Percentiles rank a stretch among this genome's conserved stretches.
phyloP scores from a whole-genome alignment of 805 yeast genomes.

The Suhomyces pyralidae region DNA sequence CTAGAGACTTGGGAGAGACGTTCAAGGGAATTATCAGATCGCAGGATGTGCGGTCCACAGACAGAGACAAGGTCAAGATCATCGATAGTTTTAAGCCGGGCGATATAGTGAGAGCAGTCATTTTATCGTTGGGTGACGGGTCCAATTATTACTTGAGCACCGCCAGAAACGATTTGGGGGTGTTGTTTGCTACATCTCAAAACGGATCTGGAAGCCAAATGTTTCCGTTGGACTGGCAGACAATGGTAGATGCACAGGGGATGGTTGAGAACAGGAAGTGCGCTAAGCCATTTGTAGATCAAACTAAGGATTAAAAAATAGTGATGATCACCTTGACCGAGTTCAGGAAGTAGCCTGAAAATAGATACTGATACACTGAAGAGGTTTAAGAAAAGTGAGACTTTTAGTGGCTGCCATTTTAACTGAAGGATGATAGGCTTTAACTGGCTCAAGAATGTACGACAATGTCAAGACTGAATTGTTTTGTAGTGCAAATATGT shows the following conservation, averaged over 20 bases:
- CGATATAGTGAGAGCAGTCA: constrained; percentile 81
- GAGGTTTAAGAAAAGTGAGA: no score
- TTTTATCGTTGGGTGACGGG: constrained; percentile 92
- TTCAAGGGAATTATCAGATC: constrained; percentile 82
- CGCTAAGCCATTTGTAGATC: constrained; percentile 69
- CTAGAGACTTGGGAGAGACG: constrained; percentile 79
- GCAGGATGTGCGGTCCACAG: constrained; percentile 88
- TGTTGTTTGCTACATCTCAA: constrained; percentile 76
- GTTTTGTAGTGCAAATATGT: neutral
- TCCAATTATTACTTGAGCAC: constrained; percentile 85
- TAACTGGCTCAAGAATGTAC: neutral
- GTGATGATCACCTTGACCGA: neutral
- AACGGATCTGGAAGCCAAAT: constrained; percentile 69
- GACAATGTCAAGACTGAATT: neutral
- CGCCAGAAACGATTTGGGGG: constrained; percentile 89
- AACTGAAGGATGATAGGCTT: neutral
- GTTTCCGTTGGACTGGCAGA: constrained; percentile 94
- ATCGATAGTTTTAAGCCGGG: constrained; percentile 84
- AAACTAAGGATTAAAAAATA: neutral
- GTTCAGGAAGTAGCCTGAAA: neutral
- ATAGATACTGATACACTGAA: no score
- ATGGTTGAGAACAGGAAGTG: constrained; percentile 77
- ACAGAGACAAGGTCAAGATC: constrained; percentile 80
- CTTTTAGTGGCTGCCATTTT: no score
- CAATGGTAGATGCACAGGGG: constrained; percentile 81